Percentiles rank a stretch among this genome's conserved stretches.
phyloP scores from a whole-genome alignment of 164 flowering plant genomes.

The Vitis riparia region DNA sequence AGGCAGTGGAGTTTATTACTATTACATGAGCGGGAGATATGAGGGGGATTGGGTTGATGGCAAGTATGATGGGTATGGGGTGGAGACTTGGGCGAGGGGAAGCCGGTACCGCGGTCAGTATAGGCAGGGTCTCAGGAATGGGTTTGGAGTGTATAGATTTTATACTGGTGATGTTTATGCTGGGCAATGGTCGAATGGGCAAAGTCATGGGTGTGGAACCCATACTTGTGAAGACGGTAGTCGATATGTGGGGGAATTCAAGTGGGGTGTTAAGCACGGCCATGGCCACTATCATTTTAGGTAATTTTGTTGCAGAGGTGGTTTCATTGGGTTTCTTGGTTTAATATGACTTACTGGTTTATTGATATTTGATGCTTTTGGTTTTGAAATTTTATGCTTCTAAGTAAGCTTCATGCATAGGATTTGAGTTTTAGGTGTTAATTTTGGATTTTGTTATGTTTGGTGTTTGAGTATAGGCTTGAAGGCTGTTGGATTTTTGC shows the following conservation, averaged over 20 bases:
- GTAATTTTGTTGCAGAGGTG: constrained; percentile 15
- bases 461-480: constrained; percentile 1
- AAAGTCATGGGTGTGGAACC: constrained; percentile 58
- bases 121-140: constrained; percentile 53
- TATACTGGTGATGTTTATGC: constrained; percentile 59
- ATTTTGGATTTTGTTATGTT: background rate
- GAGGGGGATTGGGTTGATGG: constrained; percentile 65
- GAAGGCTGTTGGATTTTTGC: background rate
- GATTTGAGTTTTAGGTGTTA: background rate
- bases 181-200: constrained; percentile 60
- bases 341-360: too few relatives aligned
- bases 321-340: background rate
- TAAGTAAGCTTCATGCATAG: too few relatives aligned
- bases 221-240: constrained; percentile 67
- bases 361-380: too few relatives aligned
- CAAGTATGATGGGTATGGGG: constrained; percentile 55
- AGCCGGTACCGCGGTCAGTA: constrained; percentile 60
- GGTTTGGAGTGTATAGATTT: constrained; percentile 55
- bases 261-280: constrained; percentile 64
- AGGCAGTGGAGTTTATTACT: constrained; percentile 53
- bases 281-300: constrained; percentile 62
- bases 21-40: constrained; percentile 55
- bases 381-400: too few relatives aligned
- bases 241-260: constrained; percentile 54
- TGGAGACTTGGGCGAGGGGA: constrained; percentile 64